These are phyloP conservation scores for Oryza meridionalis DNA, from an alignment of 176 grass and related monocot species.

Conservation along the genomic window DNA sequence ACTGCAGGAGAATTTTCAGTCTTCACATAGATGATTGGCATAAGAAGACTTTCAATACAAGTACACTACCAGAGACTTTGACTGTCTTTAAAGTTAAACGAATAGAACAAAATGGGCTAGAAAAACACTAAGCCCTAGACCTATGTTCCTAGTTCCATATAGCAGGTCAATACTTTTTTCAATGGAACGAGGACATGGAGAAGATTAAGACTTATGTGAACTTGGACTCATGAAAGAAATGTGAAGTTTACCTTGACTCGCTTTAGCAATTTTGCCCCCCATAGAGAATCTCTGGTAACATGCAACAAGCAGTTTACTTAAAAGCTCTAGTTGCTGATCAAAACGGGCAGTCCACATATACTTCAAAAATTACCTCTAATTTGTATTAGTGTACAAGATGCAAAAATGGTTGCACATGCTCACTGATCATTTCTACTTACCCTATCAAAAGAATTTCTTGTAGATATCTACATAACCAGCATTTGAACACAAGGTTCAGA, in stretches of 20 bases:
- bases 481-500: neutral
- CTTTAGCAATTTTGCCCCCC: constrained; percentile 18
- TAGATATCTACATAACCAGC: neutral
- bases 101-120: neutral
- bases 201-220: constrained; percentile 5
- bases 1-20: neutral
- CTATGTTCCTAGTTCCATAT: constrained; percentile 28
- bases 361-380: constrained; percentile 14
- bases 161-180: constrained; percentile 11
- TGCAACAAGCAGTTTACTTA: constrained; percentile 2
- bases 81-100: constrained; percentile 23
- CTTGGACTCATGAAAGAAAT: constrained; percentile 32
- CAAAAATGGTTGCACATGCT: constrained; percentile 11
- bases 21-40: constrained; percentile 14
- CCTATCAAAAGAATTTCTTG: constrained; percentile 24
- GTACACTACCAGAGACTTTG: constrained; percentile 34
- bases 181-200: constrained; percentile 4
- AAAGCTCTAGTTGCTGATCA: neutral
- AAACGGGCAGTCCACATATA: constrained; percentile 17
- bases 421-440: constrained; percentile 28
- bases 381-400: neutral
- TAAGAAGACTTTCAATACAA: constrained; percentile 27
- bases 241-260: neutral
- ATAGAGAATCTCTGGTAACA: neutral
- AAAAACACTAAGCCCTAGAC: constrained; percentile 23